Conservation (phyloP, 1,139 yeast species). For the Wickerhamiella pararugosa region DNA sequence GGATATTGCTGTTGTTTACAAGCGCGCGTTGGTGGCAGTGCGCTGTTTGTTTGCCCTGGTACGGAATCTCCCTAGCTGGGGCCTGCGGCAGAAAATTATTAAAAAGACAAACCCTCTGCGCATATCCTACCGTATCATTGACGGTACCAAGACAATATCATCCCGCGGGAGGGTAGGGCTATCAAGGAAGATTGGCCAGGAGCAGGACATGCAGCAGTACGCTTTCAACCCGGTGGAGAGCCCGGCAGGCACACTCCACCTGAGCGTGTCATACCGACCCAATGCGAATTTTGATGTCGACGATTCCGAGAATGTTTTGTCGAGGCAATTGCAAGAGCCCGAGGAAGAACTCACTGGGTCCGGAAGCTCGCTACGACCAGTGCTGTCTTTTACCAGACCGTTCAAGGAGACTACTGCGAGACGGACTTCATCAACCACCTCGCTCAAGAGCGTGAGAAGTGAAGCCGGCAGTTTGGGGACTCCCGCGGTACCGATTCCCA, state of each 20-base stretch:
- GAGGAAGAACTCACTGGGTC: slow-evolving; percentile 22
- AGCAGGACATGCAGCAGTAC: slow-evolving; percentile 33
- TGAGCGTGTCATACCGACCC: slow-evolving; percentile 65
- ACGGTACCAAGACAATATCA: slow-evolving; percentile 63
- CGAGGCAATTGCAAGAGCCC: slow-evolving; percentile 40
- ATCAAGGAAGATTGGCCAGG: slow-evolving; percentile 45
- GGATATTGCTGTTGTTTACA: slow-evolving; percentile 58
- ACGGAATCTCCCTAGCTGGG: slow-evolving; percentile 58
- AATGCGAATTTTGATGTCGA: slow-evolving; percentile 53
- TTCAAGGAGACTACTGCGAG: slow-evolving; percentile 6
- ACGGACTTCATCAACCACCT: too few relatives aligned
- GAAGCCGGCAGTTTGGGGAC: too few relatives aligned
- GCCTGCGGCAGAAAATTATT: slow-evolving; percentile 31
- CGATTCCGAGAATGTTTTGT: slow-evolving; percentile 50
- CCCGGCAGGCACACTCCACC: slow-evolving; percentile 53
- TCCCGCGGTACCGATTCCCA: too few relatives aligned
- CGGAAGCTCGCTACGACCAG: slow-evolving; percentile 10
- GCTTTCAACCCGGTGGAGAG: slow-evolving; percentile 58
- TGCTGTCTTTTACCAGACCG: slow-evolving; percentile 16
- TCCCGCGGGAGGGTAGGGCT: slow-evolving; percentile 78
- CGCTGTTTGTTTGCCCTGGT: slow-evolving; percentile 57
- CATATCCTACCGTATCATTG: slow-evolving; percentile 49
- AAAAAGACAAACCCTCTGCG: slow-evolving; percentile 28
- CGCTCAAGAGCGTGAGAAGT: too few relatives aligned
- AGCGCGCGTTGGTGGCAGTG: slow-evolving; percentile 57